phyloP scores from a whole-genome alignment of 371 early-diverging fungal genomes.

The Saksenaea oblongispora region DNA sequence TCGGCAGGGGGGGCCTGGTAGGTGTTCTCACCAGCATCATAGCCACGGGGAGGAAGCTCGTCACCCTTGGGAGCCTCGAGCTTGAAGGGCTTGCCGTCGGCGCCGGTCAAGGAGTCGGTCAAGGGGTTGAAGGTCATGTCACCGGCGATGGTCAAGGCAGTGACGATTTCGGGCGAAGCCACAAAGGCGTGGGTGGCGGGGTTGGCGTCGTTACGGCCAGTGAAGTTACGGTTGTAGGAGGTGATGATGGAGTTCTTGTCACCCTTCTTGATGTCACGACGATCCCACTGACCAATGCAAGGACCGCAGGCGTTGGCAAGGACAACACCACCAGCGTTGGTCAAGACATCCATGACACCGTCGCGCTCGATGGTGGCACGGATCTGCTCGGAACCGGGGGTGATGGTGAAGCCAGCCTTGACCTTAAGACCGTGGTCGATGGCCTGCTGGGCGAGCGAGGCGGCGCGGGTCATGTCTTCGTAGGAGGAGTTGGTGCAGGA shows the following conservation, averaged over 20 bases:
- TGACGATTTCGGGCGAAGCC: slow-evolving; percentile 91
- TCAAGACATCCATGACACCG: slow-evolving; percentile 78
- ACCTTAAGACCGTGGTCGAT: slow-evolving; percentile 73
- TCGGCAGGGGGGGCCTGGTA: slow-evolving; percentile 77
- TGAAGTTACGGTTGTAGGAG: slow-evolving; percentile 88
- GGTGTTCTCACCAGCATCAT: slow-evolving; percentile 69
- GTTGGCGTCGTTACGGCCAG: slow-evolving; percentile 92
- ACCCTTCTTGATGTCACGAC: slow-evolving; percentile 82
- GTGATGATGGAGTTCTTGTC: slow-evolving; percentile 82
- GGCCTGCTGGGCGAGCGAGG: slow-evolving; percentile 85
- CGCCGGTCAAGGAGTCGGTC: slow-evolving; percentile 80
- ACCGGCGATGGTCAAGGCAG: slow-evolving; percentile 90
- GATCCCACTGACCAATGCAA: slow-evolving; percentile 97
- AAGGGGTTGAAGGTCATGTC: slow-evolving; percentile 90
- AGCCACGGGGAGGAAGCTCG: slow-evolving; percentile 88
- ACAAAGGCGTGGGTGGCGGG: slow-evolving; percentile 91
- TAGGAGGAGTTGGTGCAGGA: slow-evolving; percentile 97
- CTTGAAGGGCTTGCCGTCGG: slow-evolving; percentile 87
- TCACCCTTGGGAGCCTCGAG: slow-evolving; percentile 77
- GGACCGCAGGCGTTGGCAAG: slow-evolving; percentile 98
- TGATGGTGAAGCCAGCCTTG: slow-evolving; percentile 82
- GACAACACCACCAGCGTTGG: slow-evolving; percentile 81
- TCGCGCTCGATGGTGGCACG: slow-evolving; percentile 94
- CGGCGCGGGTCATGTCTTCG: slow-evolving; percentile 93
- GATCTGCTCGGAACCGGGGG: slow-evolving; percentile 95